Conservation (phyloP, 73 alveolate genomes). For the Durusdinium trenchii region DNA sequence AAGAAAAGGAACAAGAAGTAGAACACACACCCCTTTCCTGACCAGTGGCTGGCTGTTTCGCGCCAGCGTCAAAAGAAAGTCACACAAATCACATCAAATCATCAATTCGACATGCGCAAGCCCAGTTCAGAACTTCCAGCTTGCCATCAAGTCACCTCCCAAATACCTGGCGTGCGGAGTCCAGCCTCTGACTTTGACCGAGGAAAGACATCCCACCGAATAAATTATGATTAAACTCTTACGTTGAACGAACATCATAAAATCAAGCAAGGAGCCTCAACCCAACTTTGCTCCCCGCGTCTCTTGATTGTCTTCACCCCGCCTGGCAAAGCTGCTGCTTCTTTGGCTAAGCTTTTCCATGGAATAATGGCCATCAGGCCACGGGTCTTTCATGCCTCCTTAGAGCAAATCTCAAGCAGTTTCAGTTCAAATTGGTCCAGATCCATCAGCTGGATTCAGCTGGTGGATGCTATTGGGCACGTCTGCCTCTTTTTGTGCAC, state of each 20-base stretch:
- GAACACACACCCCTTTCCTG: too few species aligned
- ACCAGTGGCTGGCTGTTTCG: too few species aligned
- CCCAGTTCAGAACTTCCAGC: not conserved
- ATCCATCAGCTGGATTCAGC: too few species aligned
- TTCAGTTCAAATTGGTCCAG: too few species aligned
- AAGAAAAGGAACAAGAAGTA: too few species aligned
- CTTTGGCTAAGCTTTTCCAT: not conserved
- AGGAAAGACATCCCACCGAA: not conserved
- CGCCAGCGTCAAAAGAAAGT: too few species aligned
- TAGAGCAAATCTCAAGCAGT: too few species aligned
- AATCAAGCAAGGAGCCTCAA: not conserved
- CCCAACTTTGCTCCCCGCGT: not conserved
- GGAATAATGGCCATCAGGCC: conserved; percentile 50
- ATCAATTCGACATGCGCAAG: not conserved
- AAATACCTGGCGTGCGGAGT: conserved; percentile 1
- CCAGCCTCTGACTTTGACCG: not conserved
- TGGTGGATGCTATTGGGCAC: too few species aligned
- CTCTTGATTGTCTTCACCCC: not conserved
- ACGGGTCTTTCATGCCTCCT: conserved; percentile 44
- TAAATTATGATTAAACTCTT: not conserved
- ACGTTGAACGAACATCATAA: not conserved
- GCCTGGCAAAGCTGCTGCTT: conserved; percentile 5
- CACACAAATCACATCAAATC: too few species aligned
- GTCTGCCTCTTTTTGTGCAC: too few species aligned
- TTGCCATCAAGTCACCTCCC: conserved; percentile 8